A percentile compares a stretch with the other conserved stretches of the same genome.
phyloP scores from a whole-genome alignment of 1,139 yeast genomes.

The Saccharomyces hybrid region DNA sequence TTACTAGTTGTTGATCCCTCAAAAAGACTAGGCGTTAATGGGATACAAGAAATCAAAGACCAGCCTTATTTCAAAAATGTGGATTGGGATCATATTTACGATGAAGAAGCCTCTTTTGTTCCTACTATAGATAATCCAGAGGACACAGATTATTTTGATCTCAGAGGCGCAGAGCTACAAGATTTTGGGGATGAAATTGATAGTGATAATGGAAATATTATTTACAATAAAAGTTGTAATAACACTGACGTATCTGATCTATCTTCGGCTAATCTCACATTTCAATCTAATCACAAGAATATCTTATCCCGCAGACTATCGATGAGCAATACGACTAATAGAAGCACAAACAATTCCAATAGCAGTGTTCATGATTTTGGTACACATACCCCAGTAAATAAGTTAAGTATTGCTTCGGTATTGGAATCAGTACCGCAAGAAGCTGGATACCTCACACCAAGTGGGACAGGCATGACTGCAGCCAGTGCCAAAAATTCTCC shows the following conservation, averaged over 20 bases:
- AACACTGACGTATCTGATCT: background rate
- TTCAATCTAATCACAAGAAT: background rate
- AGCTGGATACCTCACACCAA: background rate
- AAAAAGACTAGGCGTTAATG: slow-evolving; percentile 63
- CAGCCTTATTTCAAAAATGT: slow-evolving; percentile 73
- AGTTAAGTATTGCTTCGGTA: slow-evolving; percentile 28
- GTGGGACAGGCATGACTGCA: background rate
- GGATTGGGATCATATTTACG: slow-evolving; percentile 68
- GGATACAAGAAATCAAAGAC: slow-evolving; percentile 66
- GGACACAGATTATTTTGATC: slow-evolving; percentile 84
- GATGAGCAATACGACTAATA: background rate
- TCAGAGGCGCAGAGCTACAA: slow-evolving; percentile 72
- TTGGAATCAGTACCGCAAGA: slow-evolving; percentile 22
- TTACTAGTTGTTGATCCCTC: slow-evolving; percentile 58
- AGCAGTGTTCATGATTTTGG: slow-evolving; percentile 26
- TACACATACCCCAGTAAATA: slow-evolving; percentile 18
- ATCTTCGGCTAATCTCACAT: background rate
- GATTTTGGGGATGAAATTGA: slow-evolving; percentile 49
- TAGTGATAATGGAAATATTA: slow-evolving; percentile 7
- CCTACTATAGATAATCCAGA: slow-evolving; percentile 78
- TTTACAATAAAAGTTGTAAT: background rate
- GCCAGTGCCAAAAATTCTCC: slow-evolving; percentile 23
- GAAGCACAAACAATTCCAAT: slow-evolving; percentile 6
- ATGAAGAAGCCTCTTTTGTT: slow-evolving; percentile 73
- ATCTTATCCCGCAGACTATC: background rate